phyloP scores from a whole-genome alignment of 2,329 filamentous ascomycete species.

The Talaromyces sp. region DNA sequence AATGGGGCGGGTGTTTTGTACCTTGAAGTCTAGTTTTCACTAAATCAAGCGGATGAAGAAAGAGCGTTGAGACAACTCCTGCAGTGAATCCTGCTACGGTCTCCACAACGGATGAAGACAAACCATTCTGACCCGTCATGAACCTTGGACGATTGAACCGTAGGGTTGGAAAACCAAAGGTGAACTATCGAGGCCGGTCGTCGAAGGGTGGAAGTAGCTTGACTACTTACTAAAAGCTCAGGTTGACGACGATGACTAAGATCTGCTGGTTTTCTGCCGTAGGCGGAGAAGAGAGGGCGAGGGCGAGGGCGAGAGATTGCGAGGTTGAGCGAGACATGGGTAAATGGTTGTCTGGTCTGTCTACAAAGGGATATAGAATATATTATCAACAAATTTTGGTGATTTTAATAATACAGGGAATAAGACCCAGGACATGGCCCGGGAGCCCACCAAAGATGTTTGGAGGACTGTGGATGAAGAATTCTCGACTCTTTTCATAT shows the following conservation, averaged over 20 bases:
- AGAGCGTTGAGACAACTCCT: conserved; percentile 81
- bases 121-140: conserved; percentile 56
- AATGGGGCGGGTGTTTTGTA: conserved; percentile 40
- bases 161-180: neutral
- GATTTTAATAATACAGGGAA: conserved; percentile 1
- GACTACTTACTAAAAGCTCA: too few species aligned
- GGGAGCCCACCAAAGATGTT: neutral
- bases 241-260: neutral
- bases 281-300: neutral
- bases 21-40: conserved; percentile 95
- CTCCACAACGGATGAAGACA: conserved; percentile 80
- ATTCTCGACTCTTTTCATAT: neutral
- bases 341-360: too few species aligned
- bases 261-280: conserved; percentile 1
- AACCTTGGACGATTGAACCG: conserved; percentile 24
- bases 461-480: neutral
- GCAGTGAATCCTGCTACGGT: conserved; percentile 87
- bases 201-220: too few species aligned
- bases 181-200: too few species aligned
- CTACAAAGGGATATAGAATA: too few species aligned
- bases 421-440: neutral
- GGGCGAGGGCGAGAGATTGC: neutral
- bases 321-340: neutral
- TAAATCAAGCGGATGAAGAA: conserved; percentile 89
- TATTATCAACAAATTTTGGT: neutral